A percentile compares a stretch with the other conserved stretches of the same genome.
Conservation (phyloP, 371 early-diverging fungal genomes). For the Batkoa obscura region DNA sequence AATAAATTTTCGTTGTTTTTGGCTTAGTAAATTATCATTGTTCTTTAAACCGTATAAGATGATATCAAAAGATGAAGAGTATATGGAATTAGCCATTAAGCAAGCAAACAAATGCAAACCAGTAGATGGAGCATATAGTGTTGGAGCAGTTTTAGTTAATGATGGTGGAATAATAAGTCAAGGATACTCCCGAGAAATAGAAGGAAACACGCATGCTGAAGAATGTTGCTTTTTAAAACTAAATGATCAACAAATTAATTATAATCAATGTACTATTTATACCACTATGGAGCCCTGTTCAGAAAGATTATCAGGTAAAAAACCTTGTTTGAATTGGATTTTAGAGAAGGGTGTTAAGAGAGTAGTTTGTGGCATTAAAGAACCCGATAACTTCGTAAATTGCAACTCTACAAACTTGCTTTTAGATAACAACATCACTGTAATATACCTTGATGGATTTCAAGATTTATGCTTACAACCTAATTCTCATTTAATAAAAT, state of each 20-base stretch:
- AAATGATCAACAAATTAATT: neutral
- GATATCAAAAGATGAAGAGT: no score
- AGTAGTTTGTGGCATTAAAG: slow-evolving; percentile 73
- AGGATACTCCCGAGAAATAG: slow-evolving; percentile 70
- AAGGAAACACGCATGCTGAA: slow-evolving; percentile 87
- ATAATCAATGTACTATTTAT: slow-evolving; percentile 30
- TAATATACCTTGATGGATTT: no score
- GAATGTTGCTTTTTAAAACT: slow-evolving; percentile 60
- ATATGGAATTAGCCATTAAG: slow-evolving; percentile 51
- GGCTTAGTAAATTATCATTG: no score
- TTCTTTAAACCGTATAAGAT: no score
- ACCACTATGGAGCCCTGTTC: slow-evolving; percentile 89
- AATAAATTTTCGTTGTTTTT: no score
- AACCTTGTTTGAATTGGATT: slow-evolving; percentile 41
- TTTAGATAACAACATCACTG: neutral
- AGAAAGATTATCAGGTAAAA: slow-evolving; percentile 50
- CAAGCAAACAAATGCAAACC: slow-evolving; percentile 58
- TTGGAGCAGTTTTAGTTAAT: slow-evolving; percentile 46
- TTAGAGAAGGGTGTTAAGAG: slow-evolving; percentile 43
- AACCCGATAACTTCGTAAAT: slow-evolving; percentile 65
- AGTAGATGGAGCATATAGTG: slow-evolving; percentile 68
- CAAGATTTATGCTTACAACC: no score
- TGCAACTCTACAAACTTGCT: neutral
- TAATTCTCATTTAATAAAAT: no score
- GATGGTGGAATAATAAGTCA: slow-evolving; percentile 30